Conservation (phyloP, 352 stramenopile species). For the Phytophthora pluvialis region DNA sequence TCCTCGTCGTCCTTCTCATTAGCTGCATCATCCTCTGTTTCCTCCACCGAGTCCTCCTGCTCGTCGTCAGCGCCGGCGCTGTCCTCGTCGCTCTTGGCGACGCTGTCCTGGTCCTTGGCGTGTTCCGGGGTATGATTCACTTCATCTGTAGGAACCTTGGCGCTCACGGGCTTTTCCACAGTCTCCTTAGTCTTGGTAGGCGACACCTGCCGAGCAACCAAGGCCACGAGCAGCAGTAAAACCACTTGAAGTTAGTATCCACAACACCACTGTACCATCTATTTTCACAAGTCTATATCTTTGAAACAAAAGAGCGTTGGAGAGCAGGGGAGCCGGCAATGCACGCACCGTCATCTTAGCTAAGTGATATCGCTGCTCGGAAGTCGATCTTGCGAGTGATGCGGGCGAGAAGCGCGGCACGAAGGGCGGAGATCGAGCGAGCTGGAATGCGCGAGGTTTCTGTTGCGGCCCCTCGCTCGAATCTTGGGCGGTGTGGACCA, state of each 20-base stretch:
- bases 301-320: not conserved
- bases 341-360: slow-evolving; percentile 33
- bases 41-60: slow-evolving; percentile 47
- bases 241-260: slow-evolving; percentile 26
- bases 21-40: slow-evolving; percentile 39
- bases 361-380: not conserved
- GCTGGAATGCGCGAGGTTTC: not conserved
- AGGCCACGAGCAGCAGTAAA: slow-evolving; percentile 11
- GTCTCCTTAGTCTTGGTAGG: slow-evolving; percentile 23
- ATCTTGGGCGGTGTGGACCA: slow-evolving; percentile 17
- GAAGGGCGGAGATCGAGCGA: not conserved
- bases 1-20: slow-evolving; percentile 38
- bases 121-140: slow-evolving; percentile 23
- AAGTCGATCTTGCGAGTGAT: not conserved
- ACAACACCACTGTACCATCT: slow-evolving; percentile 5
- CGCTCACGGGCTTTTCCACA: slow-evolving; percentile 10
- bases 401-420: slow-evolving; percentile 2
- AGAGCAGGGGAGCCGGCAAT: not conserved
- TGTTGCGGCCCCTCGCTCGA: slow-evolving; percentile 12
- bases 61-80: slow-evolving; percentile 36
- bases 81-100: slow-evolving; percentile 30
- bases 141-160: slow-evolving; percentile 33
- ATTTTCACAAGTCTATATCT: not conserved
- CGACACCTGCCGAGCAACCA: slow-evolving; percentile 25
- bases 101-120: slow-evolving; percentile 34